Base-by-base conservation (phyloP, 176 grass and related monocot species). In the Ensete glaucum region DNA sequence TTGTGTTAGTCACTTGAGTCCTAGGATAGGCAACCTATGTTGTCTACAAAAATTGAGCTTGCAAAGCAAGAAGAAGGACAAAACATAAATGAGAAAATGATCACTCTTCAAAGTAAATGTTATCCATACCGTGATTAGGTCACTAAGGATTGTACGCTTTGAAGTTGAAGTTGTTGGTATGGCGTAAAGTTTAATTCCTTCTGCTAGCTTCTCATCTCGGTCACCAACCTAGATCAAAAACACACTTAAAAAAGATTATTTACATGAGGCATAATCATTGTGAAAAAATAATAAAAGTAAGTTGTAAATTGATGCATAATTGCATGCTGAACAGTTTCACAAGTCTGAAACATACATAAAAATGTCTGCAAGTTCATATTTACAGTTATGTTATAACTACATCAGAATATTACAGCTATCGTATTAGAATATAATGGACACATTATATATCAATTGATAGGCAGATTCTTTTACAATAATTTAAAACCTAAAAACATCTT, bases 181-280 rank as follows among this genome's bases (percentile, higher is more conserved):
- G 72, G 95, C 95, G 48, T 81, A 89, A 43, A 99, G 82, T 91
- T 99, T 99, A 77, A 99, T 99, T 76, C 95, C 95, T 78, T 99
- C 95, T 53, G 95, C 91, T 73, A 99, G 85, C 80, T 99, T 94
- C 83, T 99, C 91, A 63, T 99, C 91, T 79, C 81, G 82, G 80
- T 99, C 86, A 7, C 95, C 95, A 1, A 99, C 95, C 95, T 99
- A 88, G 69, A 50, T 24, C 23, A 69, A 80, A 76, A 19, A 79
- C 53, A 88, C 9, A 17, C 7, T 4, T 60, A n/a, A 43, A 60
- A 60, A 60, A 21, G 4, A 20, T 17, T 19, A 60, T 60, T 17
- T 14, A 50, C 29, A 69, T 11, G 16, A 69, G 13, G 67, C 23
- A 15, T n/a, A 19, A 19, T 50, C 43, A 69, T 69, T 10, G 23